Base-by-base conservation (phyloP, 768 basidiomycete genomes). In the Podaxis carcinomalis region DNA sequence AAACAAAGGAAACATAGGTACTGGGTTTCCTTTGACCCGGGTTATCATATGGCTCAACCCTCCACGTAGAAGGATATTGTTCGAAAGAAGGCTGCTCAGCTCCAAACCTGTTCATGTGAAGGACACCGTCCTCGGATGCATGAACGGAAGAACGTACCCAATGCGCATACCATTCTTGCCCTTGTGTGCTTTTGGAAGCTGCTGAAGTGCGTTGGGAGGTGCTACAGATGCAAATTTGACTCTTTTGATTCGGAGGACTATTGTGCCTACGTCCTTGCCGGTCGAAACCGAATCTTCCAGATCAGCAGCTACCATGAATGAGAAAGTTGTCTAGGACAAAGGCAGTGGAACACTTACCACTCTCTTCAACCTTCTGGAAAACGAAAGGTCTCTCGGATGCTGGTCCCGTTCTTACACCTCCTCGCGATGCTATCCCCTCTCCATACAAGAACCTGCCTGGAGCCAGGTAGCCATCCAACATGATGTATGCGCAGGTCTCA, bases 1-100 rank as follows among this genome's bases (percentile, higher is more conserved):
- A 91, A 2, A 83, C 74, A 67, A 90, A 90, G 14, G 85, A 82
- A 25, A 88, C 84, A 57, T 80, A 83, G n/a, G 86, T 81, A 40
- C 69, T 71, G 4, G 80, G 75, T 60, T 71, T 72, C n/a, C 67
- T 70, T 36, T 67, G 66, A 28, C 69, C 66, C 10, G 68, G 60
- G 27, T 73, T 68, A 32, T 82, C 81, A 64, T 82, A 76, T 0
- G 84, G 75, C 53, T 75, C 72, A 9, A 87, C 78, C 2, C 72
- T 68, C 85, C 85, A 89, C 9, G 88, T 90, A 25, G 67, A 65
- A 3, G 75, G 73, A 58, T 71, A 74, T 62, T 84, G 85, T 27
- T 70, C 67, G 19, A 71, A 70, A 7, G 78, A 68, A 32, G 54
- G 62, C 25, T 62, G 70, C 46, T 84, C 78, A 44, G 76, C 69